These are phyloP conservation scores for Stachybotrys echinatus DNA, from an alignment of 2,329 filamentous ascomycete genomes.

Conservation along the genomic window DNA sequence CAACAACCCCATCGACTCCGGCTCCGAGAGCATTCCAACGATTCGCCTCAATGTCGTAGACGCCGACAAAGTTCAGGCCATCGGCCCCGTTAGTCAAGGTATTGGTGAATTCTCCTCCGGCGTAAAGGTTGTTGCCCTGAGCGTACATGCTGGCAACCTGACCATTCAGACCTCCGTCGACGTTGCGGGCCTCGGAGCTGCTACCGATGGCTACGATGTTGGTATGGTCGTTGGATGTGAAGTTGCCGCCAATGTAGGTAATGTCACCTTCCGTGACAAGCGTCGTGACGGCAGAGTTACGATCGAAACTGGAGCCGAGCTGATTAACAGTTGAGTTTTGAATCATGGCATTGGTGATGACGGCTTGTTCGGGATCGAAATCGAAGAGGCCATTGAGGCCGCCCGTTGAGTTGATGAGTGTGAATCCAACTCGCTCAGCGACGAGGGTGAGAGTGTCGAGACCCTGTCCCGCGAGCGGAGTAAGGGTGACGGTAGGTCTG, in stretches of 20 bases:
- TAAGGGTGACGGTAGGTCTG: constrained; percentile 73
- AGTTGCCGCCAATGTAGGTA: constrained; percentile 79
- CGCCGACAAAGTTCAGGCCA: constrained; percentile 71
- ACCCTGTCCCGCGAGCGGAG: constrained; percentile 59
- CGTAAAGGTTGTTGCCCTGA: constrained; percentile 64
- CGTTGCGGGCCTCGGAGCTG: constrained; percentile 55
- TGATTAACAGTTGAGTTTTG: constrained; percentile 69
- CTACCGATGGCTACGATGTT: constrained; percentile 74
- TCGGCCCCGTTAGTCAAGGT: constrained; percentile 55
- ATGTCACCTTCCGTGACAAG: constrained; percentile 60
- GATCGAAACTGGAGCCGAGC: constrained; percentile 65
- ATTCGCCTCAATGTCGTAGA: constrained; percentile 64
- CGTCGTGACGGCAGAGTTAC: constrained; percentile 63
- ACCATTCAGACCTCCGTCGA: constrained; percentile 73
- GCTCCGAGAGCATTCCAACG: constrained; percentile 76
- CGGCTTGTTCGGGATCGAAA: constrained; percentile 58
- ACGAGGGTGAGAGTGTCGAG: constrained; percentile 67
- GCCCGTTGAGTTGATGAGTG: constrained; percentile 65
- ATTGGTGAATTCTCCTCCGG: constrained; percentile 80
- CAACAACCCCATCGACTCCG: constrained; percentile 77
- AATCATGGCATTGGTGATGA: constrained; percentile 57
- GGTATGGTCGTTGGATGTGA: constrained; percentile 59
- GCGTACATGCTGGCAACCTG: constrained; percentile 68
- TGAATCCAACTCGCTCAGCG: constrained; percentile 83
- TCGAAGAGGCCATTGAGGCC: constrained; percentile 89